Percentiles rank a stretch among this genome's conserved stretches.
Evolutionary conservation across 116 monocot genomes (phyloP).

Genomic region (Trichopus zeylanicus): DNA sequence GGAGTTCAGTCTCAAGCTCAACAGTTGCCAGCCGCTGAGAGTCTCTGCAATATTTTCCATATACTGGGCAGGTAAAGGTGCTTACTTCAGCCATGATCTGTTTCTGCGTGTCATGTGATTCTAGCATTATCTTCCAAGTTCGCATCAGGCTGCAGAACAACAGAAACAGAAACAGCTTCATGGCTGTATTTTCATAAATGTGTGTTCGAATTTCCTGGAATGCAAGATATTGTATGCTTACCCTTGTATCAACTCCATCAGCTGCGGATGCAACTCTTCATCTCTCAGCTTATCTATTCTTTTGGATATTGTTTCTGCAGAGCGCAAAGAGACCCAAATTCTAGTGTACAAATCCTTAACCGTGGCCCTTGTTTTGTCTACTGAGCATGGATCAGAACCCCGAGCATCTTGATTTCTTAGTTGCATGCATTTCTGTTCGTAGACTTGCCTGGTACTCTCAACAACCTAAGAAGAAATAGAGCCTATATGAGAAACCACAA

Average conservation of each 20-base stretch:
- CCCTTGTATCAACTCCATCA: conserved; percentile 83
- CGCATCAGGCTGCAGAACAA: conserved; percentile 35
- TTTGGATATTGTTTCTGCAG: conserved; percentile 77
- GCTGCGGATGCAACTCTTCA: conserved; percentile 87
- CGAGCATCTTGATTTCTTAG: conserved; percentile 63
- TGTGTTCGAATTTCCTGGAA: background rate
- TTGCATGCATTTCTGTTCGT: conserved; percentile 65
- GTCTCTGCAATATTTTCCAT: conserved; percentile 84
- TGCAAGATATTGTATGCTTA: conserved; percentile 11
- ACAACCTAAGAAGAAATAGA: too few relatives aligned
- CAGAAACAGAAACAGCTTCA: conserved; percentile 5
- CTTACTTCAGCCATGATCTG: conserved; percentile 70
- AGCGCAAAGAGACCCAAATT: conserved; percentile 60
- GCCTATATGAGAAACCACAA: background rate
- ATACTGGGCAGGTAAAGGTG: conserved; percentile 51
- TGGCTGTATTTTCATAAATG: too few relatives aligned
- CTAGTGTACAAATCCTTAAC: conserved; percentile 78
- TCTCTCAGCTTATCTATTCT: conserved; percentile 74
- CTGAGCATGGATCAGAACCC: conserved; percentile 28
- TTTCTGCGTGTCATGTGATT: conserved; percentile 81
- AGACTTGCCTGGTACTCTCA: conserved; percentile 41
- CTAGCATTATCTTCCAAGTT: conserved; percentile 80
- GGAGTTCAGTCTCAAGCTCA: conserved; percentile 71
- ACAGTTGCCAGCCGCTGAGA: conserved; percentile 65
- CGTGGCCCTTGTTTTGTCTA: conserved; percentile 56